Conservation (phyloP, 2,329 filamentous ascomycete species). For the Mariannaea elegans region DNA sequence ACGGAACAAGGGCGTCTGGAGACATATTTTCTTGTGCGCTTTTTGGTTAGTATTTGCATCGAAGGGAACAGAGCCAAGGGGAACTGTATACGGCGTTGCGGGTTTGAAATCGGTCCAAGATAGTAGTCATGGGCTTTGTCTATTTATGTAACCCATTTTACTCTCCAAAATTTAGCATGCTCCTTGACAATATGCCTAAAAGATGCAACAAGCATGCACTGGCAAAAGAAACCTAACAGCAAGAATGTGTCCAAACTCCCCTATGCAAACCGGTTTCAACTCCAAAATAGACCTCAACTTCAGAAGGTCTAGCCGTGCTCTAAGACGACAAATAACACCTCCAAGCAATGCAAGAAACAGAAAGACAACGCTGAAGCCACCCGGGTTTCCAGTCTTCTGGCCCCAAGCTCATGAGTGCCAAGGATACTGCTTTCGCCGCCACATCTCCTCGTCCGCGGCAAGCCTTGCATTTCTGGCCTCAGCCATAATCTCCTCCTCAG, state of each 20-base stretch:
- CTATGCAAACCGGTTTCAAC: not conserved
- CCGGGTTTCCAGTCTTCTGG: not conserved
- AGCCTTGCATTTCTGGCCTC: slow-evolving; percentile 51
- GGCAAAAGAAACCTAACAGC: not conserved
- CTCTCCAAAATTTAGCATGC: slow-evolving; percentile 5
- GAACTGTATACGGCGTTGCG: slow-evolving; percentile 18
- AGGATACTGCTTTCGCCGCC: slow-evolving; percentile 55
- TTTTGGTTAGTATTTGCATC: slow-evolving; percentile 6
- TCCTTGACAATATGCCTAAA: not conserved
- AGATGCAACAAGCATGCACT: not conserved
- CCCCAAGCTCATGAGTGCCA: slow-evolving; percentile 25
- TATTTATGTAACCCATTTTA: slow-evolving; percentile 5
- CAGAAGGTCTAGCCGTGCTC: not conserved
- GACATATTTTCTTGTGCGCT: slow-evolving; percentile 16
- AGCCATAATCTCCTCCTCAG: slow-evolving; percentile 58
- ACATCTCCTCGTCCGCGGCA: slow-evolving; percentile 56
- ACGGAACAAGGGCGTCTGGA: slow-evolving; percentile 6
- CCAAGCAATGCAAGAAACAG: slow-evolving; percentile 27
- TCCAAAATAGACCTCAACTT: not conserved
- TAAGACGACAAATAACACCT: slow-evolving; percentile 1
- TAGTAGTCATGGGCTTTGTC: slow-evolving; percentile 20
- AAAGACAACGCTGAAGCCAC: slow-evolving; percentile 11
- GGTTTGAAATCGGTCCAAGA: slow-evolving; percentile 20
- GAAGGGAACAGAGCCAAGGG: slow-evolving; percentile 2
- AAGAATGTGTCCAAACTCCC: not conserved